A percentile compares a stretch with the other conserved stretches of the same genome.
phyloP scores from a whole-genome alignment of 305 asterid genomes.

The Salvia sclarea region DNA sequence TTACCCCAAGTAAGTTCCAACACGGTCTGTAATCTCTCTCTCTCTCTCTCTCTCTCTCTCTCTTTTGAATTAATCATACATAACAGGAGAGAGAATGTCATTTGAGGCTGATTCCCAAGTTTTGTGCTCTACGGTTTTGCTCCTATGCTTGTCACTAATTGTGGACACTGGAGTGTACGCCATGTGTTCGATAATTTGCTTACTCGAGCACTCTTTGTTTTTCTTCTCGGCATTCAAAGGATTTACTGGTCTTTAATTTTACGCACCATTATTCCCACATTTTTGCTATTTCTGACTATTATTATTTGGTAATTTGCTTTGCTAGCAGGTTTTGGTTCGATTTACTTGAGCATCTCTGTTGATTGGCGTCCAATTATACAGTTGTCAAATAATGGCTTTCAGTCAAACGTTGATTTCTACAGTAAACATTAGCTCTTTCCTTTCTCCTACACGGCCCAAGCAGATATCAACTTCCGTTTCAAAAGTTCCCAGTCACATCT shows the following conservation, averaged over 20 bases:
- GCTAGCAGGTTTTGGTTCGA: background rate
- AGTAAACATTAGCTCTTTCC: slow-evolving; percentile 24
- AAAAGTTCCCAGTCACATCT: slow-evolving; percentile 20
- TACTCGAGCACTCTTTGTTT: slow-evolving; percentile 1
- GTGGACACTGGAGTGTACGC: slow-evolving; percentile 30
- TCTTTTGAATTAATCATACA: background rate
- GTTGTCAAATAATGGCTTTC: slow-evolving; percentile 19
- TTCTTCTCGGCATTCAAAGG: slow-evolving; percentile 21
- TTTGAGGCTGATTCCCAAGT: background rate
- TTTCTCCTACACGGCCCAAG: slow-evolving; percentile 16
- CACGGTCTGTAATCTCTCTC: slow-evolving; percentile 3
- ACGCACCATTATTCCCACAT: too few relatives aligned
- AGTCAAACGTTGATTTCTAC: slow-evolving; percentile 34
- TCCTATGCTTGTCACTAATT: background rate
- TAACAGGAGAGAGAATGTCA: background rate
- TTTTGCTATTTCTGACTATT: background rate
- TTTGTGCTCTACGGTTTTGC: background rate
- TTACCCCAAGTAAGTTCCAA: slow-evolving; percentile 9
- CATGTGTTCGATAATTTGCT: slow-evolving; percentile 45
- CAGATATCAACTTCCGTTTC: slow-evolving; percentile 12
- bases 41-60: slow-evolving; percentile 17
- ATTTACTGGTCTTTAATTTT: background rate
- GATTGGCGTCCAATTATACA: background rate
- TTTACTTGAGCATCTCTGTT: slow-evolving; percentile 7
- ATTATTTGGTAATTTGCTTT: too few relatives aligned